A percentile compares a stretch with the other conserved stretches of the same genome.
Conservation (phyloP, 192 early-diverging fungal genomes). For the Entomortierella beljakovae region DNA sequence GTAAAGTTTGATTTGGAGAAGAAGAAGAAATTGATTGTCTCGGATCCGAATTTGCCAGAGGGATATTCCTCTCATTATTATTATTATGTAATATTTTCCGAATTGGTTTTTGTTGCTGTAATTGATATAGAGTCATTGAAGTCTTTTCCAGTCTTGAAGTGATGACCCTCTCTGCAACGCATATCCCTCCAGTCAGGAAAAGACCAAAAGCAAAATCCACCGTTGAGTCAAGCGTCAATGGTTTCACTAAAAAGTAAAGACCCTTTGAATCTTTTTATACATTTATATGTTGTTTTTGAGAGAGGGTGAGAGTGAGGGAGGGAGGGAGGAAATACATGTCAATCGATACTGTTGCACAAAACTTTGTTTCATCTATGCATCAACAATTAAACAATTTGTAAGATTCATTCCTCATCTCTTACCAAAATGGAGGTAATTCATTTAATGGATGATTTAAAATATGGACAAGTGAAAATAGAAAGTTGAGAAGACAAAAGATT, state of each 20-base stretch:
- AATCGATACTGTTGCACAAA: background rate
- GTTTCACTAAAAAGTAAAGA: slow-evolving; percentile 3
- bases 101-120: slow-evolving; percentile 3
- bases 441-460: background rate
- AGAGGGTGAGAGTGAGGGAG: background rate
- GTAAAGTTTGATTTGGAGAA: no score
- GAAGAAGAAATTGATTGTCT: no score
- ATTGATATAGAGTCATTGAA: background rate
- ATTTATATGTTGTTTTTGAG: background rate
- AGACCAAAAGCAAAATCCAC: slow-evolving; percentile 9
- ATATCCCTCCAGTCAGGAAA: slow-evolving; percentile 3
- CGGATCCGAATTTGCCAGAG: background rate
- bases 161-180: slow-evolving; percentile 12
- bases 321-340: background rate
- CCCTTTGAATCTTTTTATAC: background rate
- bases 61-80: background rate
- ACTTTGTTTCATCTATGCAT: no score
- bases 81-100: background rate
- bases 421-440: slow-evolving; percentile 30
- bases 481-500: no score
- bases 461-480: no score
- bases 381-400: no score
- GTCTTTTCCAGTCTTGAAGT: slow-evolving; percentile 11
- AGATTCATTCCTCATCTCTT: no score
- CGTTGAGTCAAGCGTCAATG: background rate